Percentiles rank a stretch among this genome's conserved stretches.
Conservation (phyloP, 257 asterid genomes). For the Solanum virginianum region DNA sequence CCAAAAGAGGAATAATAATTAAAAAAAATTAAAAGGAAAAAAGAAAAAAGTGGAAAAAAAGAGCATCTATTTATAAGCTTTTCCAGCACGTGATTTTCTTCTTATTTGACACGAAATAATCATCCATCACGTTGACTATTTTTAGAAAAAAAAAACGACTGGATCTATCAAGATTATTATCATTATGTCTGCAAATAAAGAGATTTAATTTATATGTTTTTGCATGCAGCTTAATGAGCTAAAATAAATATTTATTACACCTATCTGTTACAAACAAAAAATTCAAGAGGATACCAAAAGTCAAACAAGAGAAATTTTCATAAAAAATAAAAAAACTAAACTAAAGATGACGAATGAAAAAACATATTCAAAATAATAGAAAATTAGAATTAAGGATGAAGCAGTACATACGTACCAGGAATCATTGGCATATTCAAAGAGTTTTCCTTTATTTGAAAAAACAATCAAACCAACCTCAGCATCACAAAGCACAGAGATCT, state of each 20-base stretch:
- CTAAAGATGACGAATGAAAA: neutral
- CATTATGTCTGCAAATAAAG: neutral
- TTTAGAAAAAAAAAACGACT: neutral
- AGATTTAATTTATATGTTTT: neutral
- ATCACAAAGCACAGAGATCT: slow-evolving; percentile 79
- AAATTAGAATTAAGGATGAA: neutral
- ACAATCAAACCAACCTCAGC: slow-evolving; percentile 76
- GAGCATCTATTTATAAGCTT: neutral
- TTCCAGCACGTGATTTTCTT: neutral
- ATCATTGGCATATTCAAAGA: slow-evolving; percentile 62
- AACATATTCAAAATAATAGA: neutral
- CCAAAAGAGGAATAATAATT: too few relatives aligned
- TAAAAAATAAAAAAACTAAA: neutral
- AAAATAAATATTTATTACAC: neutral
- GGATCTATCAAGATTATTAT: neutral
- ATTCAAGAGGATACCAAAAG: neutral
- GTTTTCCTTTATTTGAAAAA: slow-evolving; percentile 70
- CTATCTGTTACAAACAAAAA: neutral
- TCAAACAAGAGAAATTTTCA: neutral
- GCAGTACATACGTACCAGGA: slow-evolving; percentile 32
- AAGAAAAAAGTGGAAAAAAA: neutral
- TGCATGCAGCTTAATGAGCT: neutral
- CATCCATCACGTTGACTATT: neutral
- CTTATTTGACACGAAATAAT: neutral
- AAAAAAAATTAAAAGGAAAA: neutral